These are phyloP conservation scores for Aegilops umbellulata DNA, from an alignment of 176 grass and related monocot species.

Conservation along the genomic window DNA sequence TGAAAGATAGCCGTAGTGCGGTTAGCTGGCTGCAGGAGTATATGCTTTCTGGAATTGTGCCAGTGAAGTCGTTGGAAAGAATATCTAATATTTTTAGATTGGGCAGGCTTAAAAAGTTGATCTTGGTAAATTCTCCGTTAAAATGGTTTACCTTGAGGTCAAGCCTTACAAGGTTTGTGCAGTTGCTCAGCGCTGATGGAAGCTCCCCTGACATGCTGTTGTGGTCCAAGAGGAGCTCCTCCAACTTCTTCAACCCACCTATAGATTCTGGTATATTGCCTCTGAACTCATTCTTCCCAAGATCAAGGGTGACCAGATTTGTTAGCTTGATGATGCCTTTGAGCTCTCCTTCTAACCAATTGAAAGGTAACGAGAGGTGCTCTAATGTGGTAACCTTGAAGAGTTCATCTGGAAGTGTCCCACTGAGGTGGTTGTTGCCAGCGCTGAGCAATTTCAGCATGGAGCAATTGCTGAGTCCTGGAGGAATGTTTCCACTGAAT, in stretches of 20 bases:
- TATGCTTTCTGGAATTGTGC: background rate
- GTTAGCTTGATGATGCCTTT: background rate
- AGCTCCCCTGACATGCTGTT: slow-evolving; percentile 21
- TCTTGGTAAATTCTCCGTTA: slow-evolving; percentile 19
- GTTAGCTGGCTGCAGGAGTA: too few relatives aligned
- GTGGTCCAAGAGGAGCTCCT: background rate
- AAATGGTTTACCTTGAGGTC: slow-evolving; percentile 32
- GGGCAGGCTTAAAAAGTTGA: slow-evolving; percentile 39
- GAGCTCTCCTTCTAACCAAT: background rate
- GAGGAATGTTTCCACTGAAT: background rate
- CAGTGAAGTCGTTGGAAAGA: background rate
- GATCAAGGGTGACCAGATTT: slow-evolving; percentile 24
- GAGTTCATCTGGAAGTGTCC: slow-evolving; percentile 3
- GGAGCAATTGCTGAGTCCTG: background rate
- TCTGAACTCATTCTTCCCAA: background rate
- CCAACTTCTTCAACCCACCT: slow-evolving; percentile 3
- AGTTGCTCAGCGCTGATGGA: background rate
- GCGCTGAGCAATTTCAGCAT: background rate
- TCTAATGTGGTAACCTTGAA: slow-evolving; percentile 3
- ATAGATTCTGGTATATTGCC: slow-evolving; percentile 7
- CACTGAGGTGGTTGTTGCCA: slow-evolving; percentile 23
- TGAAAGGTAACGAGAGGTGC: slow-evolving; percentile 24
- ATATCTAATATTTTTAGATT: slow-evolving; percentile 35
- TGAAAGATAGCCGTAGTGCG: too few relatives aligned
- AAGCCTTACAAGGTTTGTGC: slow-evolving; percentile 5